Evolutionary conservation across 2,329 filamentous ascomycete species (phyloP), one percentile per base, ranked within the genome.

Genomic region (Gliomastix tumulicola): DNA sequence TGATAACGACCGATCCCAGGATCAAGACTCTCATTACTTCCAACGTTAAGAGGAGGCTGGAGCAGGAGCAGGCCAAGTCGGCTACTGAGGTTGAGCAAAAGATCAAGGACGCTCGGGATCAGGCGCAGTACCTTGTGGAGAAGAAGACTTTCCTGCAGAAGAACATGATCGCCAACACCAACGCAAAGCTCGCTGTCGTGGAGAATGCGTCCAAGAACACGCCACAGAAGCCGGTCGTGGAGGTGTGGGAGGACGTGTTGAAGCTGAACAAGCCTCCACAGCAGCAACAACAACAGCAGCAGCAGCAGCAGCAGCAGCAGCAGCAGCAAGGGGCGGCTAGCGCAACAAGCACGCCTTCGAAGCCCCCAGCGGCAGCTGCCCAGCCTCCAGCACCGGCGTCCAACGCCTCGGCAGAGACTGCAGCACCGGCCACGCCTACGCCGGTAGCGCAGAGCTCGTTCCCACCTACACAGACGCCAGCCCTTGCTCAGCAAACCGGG

Each of bases 241-340:
- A 96, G 58, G 89, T 96, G 1, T 96, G 87, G 85, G 79, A 83
- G 44, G 65, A 85, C 37, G 88, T 84, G 0, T 89, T 90, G 60
- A 68, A 36, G 16, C n/a, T 16, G 25, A 9, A n/a, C 7, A 13
- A 13, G 25, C 25, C 25, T 3, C 25, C 25, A n/a, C n/a, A n/a
- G n/a, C n/a, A 28, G 51, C 60, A 15, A 42, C 47, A 6, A 42
- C 47, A 6, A 41, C 50, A 19, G 43, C 48, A 9, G 36, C 38
- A 17, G 41, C 44, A 5, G 11, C 49, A 31, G 31, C 44, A 7
- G 41, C 35, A 21, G 37, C n/a, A n/a, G n/a, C n/a, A n/a, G n/a
- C n/a, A n/a, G n/a, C n/a, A n/a, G n/a, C n/a, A n/a, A n/a, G n/a
- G n/a, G n/a, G n/a, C n/a, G n/a, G n/a, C n/a, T n/a, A n/a, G n/a